Evolutionary conservation across 1,139 yeast genomes (phyloP), one percentile per base, ranked within the genome.

Genomic region (Blastobotrys illinoisensis): DNA sequence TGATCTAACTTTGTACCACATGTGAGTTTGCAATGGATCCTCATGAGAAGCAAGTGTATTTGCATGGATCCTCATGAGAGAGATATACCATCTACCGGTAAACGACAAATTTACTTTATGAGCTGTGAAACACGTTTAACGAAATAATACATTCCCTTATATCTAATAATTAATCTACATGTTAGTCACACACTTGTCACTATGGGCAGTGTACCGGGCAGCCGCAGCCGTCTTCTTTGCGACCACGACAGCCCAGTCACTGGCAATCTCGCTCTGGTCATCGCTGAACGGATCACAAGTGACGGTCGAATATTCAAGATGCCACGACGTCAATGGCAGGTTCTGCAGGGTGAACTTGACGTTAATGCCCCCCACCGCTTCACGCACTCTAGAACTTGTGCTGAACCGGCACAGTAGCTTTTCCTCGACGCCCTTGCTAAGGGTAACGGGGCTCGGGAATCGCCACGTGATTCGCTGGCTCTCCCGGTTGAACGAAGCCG

Each of bases 391-490:
- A 3, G 50, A 48, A 3, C 65, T 68, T 1, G 75, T 72, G 49
- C 66, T 61, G 59, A 73, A 71, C 54, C 74, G 70, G 56, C 75
- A 72, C 51, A 74, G 63, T 47, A 73, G 62, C 40, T 67, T 64
- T 51, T 85, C 74, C 64, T 84, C 86, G 47, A 83, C 82, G 40
- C 96, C 96, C 52, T 82, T 78, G 47, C 80, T 82, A 48, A 87
- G 79, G 9, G 73, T 72, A 4, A 87, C 91, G 13, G 73, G 72
- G 53, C 65, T 66, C 20, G 55, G 51, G 65, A 80, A 83, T 67
- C 87, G 80, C 97, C 97, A 90, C 0, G 93, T 86, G 55, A 91
- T 85, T 70, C 97, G 81, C 63, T 83, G 86, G 66, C 82, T 84
- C 49, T 88, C 97, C 67, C 82, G 85, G 71, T 85, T 88, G 75